Conservation (phyloP, 805 yeast species). For the Blastobotrys chiropterorum region DNA sequence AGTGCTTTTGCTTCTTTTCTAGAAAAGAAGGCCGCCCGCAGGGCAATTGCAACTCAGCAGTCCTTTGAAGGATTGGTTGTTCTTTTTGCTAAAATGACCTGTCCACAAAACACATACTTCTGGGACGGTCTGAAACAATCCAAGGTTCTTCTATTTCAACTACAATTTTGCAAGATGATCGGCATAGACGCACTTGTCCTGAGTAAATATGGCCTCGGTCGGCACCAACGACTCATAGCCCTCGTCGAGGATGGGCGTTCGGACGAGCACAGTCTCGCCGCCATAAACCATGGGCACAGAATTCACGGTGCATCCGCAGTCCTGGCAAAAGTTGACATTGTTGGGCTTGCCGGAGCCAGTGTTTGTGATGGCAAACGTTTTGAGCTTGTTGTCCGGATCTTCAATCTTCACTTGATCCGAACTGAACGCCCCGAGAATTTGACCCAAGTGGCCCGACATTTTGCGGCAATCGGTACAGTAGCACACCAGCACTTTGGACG, state of each 20-base stretch:
- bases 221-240: slow-evolving; percentile 8
- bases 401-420: slow-evolving; percentile 4
- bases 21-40: no score
- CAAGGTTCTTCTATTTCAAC: no score
- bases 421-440: slow-evolving; percentile 6
- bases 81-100: no score
- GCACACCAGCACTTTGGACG: slow-evolving; percentile 6
- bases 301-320: slow-evolving; percentile 12
- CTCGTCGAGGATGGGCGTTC: slow-evolving; percentile 11
- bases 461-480: slow-evolving; percentile 17
- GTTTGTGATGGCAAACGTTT: slow-evolving; percentile 6
- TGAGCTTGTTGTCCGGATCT: slow-evolving; percentile 4
- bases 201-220: slow-evolving; percentile 4
- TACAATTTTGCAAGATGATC: neutral
- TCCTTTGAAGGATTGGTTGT: no score
- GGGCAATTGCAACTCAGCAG: no score
- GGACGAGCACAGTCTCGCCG: slow-evolving; percentile 9
- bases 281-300: slow-evolving; percentile 13
- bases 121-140: no score
- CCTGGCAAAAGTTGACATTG: slow-evolving; percentile 8
- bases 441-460: slow-evolving; percentile 15
- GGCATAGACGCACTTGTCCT: slow-evolving; percentile 2
- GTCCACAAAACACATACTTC: no score
- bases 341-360: slow-evolving; percentile 14
- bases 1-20: no score